Evolutionary conservation across 148 eudicot species (phyloP).

Genomic region (Hydrangea macrophylla): DNA sequence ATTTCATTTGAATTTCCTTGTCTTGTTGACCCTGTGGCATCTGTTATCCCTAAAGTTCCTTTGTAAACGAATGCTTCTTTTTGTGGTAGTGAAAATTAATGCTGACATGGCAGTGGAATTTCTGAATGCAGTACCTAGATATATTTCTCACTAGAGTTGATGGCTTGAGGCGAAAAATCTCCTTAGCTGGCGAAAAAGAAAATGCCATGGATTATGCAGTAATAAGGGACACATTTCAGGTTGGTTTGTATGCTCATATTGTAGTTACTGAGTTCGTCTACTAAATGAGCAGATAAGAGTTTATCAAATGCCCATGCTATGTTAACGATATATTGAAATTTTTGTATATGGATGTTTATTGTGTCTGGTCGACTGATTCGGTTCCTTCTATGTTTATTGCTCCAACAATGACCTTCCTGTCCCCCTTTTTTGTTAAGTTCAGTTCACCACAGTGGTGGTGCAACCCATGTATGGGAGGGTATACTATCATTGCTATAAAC

Average conservation of each 20-base stretch:
- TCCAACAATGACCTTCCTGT: background rate
- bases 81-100: background rate
- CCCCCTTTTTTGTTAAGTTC: no score
- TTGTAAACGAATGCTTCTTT: background rate
- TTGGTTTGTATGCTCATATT: constrained; percentile 13
- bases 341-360: background rate
- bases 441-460: no score
- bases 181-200: constrained; percentile 50
- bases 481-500: no score
- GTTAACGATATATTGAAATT: background rate
- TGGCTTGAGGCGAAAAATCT: constrained; percentile 84
- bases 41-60: background rate
- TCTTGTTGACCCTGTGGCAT: background rate
- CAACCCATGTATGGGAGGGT: no score
- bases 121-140: constrained; percentile 73
- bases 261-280: background rate
- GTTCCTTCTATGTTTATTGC: background rate
- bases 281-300: background rate
- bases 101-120: constrained; percentile 5
- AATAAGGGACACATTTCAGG: constrained; percentile 86
- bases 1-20: constrained; percentile 8
- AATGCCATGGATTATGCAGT: constrained; percentile 47
- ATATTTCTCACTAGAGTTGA: constrained; percentile 84
- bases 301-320: background rate
- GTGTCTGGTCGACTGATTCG: background rate